Evolutionary conservation across 306 rosid genomes (phyloP).

Genomic region (Arachis stenosperma): DNA sequence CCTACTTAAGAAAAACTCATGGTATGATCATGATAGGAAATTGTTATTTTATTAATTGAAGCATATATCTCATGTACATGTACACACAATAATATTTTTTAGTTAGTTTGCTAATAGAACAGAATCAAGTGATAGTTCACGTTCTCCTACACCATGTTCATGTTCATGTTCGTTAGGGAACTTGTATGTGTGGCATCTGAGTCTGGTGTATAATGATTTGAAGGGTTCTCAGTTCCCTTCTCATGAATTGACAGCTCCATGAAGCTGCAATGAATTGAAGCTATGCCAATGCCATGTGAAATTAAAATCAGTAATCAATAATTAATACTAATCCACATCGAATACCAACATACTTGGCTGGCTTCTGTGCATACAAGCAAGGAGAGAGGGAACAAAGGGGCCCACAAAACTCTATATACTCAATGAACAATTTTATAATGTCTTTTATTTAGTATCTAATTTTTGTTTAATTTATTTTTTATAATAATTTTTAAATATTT

Average conservation of each 20-base stretch:
- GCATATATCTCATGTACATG: too few relatives aligned
- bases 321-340: slow-evolving; percentile 9
- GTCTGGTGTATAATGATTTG: slow-evolving; percentile 20
- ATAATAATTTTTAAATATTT: too few relatives aligned
- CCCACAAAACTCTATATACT: slow-evolving; percentile 17
- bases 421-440: not conserved
- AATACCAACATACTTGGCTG: slow-evolving; percentile 15
- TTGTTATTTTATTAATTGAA: too few relatives aligned
- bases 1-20: too few relatives aligned
- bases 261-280: not conserved
- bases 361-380: not conserved
- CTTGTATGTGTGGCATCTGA: slow-evolving; percentile 23
- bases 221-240: not conserved
- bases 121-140: too few relatives aligned
- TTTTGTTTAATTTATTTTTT: too few relatives aligned
- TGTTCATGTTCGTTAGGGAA: not conserved
- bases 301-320: slow-evolving; percentile 13
- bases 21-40: too few relatives aligned
- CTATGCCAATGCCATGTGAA: slow-evolving; percentile 37
- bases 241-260: slow-evolving; percentile 19
- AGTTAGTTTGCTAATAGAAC: too few relatives aligned
- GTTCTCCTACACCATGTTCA: not conserved
- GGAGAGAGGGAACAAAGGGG: not conserved
- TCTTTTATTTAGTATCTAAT: too few relatives aligned
- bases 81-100: too few relatives aligned